Base-by-base conservation (phyloP, 495 filamentous ascomycete species). In the Alectoria sarmentosa region DNA sequence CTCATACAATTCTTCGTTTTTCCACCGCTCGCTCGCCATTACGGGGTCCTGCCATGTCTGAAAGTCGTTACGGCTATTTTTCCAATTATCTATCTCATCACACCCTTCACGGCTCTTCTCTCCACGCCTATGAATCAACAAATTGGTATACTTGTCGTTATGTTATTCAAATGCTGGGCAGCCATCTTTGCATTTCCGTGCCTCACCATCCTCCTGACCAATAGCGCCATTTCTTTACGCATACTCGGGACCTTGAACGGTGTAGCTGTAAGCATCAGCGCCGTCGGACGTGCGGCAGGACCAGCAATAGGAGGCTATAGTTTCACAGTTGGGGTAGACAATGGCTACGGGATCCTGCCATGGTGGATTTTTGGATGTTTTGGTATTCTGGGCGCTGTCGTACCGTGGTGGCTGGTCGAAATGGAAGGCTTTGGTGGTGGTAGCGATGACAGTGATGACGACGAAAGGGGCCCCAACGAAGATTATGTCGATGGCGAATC, bases 181-280 rank as follows among this genome's bases (percentile, higher is more conserved):
- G 82, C 82, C 42, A 91, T 92, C 61, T 89, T 96, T 73, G 86
- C 86, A 8, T 96, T 96, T 72, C 93, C 93, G 1, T 91, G 88
- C 72, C 86, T 81, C 21, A 94, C 88, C n/a, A 95, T 96, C 69
- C 75, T 96, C 26, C 78, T 98, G 23, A 96, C 92, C 55, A 98
- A 96, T 76, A 90, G 88, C 23, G 91, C 91, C 2, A 74, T 79
- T 0, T 88, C 83, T 55, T 76, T 96, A 39, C 77, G 83, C 38
- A 82, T 95, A 56, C 82, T 96, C 10, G 93, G 92, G 0, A 96
- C 92, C 3, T 76, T 98, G 58, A 98, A 98, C 71, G 93, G 93
- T 0, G 84, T 96, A 60, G 90, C 88, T 1, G 92, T 90, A 1
- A 87, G 86, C 58, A 80, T 92, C 38, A 87, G 85, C 66, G 90